These are phyloP conservation scores for Lepraria neglecta DNA, from an alignment of 495 filamentous ascomycete species.

Conservation along the genomic window DNA sequence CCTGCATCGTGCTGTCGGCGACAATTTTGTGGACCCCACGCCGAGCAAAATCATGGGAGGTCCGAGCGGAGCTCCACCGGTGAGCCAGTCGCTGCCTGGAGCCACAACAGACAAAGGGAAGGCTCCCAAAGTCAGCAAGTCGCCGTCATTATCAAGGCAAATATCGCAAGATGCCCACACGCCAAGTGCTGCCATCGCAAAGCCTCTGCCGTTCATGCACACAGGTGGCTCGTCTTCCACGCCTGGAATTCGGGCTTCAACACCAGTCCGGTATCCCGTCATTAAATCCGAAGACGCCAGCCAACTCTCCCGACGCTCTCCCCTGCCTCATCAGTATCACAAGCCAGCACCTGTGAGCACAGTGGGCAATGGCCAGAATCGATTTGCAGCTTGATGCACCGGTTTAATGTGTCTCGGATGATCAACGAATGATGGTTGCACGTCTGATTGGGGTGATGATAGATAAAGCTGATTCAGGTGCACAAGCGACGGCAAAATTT, in stretches of 20 bases:
- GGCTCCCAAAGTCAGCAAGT: not conserved
- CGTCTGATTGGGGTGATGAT: not conserved
- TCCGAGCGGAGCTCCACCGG: not conserved
- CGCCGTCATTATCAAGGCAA: not conserved
- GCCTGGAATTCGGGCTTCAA: conserved; percentile 16
- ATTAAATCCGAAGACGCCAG: conserved; percentile 25
- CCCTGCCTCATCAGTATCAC: conserved; percentile 32
- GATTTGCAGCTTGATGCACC: conserved; percentile 8
- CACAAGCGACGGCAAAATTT: not conserved
- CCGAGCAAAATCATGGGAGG: conserved; percentile 12
- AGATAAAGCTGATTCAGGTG: not conserved
- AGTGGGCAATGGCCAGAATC: conserved; percentile 12
- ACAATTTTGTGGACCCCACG: conserved; percentile 4
- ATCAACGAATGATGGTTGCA: not conserved
- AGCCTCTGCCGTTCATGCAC: conserved; percentile 21
- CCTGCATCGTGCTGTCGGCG: not conserved
- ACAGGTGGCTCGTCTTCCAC: conserved; percentile 14
- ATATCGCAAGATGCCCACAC: conserved; percentile 11
- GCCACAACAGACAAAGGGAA: not conserved
- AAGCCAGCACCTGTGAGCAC: conserved; percentile 30
- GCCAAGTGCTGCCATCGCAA: conserved; percentile 14
- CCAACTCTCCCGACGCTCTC: conserved; percentile 18
- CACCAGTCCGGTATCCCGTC: conserved; percentile 20
- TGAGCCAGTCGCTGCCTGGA: not conserved
- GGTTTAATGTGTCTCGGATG: not conserved